Conservation (phyloP, 1,139 yeast genomes). For the Geotrichum siamense region DNA sequence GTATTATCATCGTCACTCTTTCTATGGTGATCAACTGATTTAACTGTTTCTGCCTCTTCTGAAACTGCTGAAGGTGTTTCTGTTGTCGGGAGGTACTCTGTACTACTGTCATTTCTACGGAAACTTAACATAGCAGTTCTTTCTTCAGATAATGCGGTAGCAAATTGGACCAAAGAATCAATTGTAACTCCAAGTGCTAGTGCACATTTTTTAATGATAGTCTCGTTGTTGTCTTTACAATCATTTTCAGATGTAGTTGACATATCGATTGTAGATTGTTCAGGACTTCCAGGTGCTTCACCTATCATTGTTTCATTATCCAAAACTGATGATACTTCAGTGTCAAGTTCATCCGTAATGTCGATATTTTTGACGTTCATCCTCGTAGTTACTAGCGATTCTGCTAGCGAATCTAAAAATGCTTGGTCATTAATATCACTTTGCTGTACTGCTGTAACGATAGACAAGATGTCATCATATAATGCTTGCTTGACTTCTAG, state of each 20-base stretch:
- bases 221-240: slow-evolving; percentile 6
- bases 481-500: slow-evolving; percentile 66
- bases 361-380: background rate
- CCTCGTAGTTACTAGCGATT: slow-evolving; percentile 20
- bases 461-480: slow-evolving; percentile 54
- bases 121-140: slow-evolving; percentile 15
- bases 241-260: background rate
- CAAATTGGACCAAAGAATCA: slow-evolving; percentile 16
- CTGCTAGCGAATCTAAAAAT: slow-evolving; percentile 23
- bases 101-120: background rate
- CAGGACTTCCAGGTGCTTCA: background rate
- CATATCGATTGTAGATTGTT: background rate
- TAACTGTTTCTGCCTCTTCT: background rate
- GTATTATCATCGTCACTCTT: slow-evolving; percentile 11
- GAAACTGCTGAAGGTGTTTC: background rate
- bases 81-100: background rate
- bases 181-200: slow-evolving; percentile 18
- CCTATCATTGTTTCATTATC: background rate
- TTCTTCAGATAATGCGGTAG: slow-evolving; percentile 17
- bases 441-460: slow-evolving; percentile 63
- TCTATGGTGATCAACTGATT: background rate
- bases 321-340: background rate
- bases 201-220: slow-evolving; percentile 15
- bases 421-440: slow-evolving; percentile 61
- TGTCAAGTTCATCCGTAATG: background rate